Evolutionary conservation across 805 yeast species (phyloP).

Genomic region (Saturnispora bothae): DNA sequence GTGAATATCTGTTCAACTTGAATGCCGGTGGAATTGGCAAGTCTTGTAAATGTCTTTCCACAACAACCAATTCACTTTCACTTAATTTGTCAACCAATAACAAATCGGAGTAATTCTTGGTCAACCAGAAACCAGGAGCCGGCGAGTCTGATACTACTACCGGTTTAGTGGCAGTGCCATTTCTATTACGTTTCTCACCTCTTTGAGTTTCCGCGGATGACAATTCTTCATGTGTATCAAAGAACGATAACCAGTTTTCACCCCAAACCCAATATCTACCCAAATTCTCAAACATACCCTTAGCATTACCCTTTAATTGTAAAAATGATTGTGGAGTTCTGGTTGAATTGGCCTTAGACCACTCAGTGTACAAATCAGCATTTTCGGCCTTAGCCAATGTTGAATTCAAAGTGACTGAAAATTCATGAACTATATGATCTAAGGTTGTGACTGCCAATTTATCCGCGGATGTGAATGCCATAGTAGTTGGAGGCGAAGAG

Average conservation of each 20-base stretch:
- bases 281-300: slow-evolving; percentile 48
- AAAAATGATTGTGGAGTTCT: slow-evolving; percentile 57
- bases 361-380: slow-evolving; percentile 41
- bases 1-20: slow-evolving; percentile 41
- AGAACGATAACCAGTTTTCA: slow-evolving; percentile 64
- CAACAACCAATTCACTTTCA: slow-evolving; percentile 49
- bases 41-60: slow-evolving; percentile 64
- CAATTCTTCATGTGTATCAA: slow-evolving; percentile 38
- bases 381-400: slow-evolving; percentile 2
- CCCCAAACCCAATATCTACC: slow-evolving; percentile 78
- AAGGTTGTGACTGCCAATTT: slow-evolving; percentile 58
- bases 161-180: slow-evolving; percentile 19
- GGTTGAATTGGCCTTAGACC: slow-evolving; percentile 76
- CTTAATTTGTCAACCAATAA: slow-evolving; percentile 47
- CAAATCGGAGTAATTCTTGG: slow-evolving; percentile 65
- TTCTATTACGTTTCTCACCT: slow-evolving; percentile 26
- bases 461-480: slow-evolving; percentile 39
- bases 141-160: slow-evolving; percentile 14
- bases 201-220: neutral
- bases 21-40: slow-evolving; percentile 53
- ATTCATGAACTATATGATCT: slow-evolving; percentile 69
- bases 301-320: slow-evolving; percentile 52
- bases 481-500: slow-evolving; percentile 39
- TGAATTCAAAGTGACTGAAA: slow-evolving; percentile 28
- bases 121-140: slow-evolving; percentile 53